Base-by-base conservation (phyloP, 805 yeast genomes). In the Naumovozyma castellii region DNA sequence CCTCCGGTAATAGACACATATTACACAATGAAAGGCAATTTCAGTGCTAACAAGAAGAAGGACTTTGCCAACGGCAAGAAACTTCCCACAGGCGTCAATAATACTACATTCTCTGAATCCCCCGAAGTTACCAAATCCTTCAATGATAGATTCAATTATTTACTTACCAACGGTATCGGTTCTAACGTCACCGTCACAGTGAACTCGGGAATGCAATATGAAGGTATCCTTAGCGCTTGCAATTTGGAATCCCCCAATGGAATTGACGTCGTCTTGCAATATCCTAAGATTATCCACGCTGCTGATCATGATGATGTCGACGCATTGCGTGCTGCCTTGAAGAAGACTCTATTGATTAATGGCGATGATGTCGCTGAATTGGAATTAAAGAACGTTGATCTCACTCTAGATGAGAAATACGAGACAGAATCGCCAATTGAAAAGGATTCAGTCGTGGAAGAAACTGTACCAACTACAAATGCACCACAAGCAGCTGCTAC, bases 151-250 rank as follows among this genome's bases (percentile, higher is more conserved):
- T 62, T 79, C 41, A 54, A 72, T 35, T 77, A 59, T 46, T 64
- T 79, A 36, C 59, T 82, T 34, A 67, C 74, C 30, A 75, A 75
- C 45, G 66, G 86, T 5, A 63, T 81, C 32, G 84, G 94, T 15
- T 66, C 72, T 22, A 63, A 65, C 22, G 76, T 74, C 10, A 66
- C 66, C 12, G 80, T 76, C 5, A 75, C 86, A 3, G 75, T 80
- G 1, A 61, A 74, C 18, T 71, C 84, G 0, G 90, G 90, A 12
- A 67, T 73, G 2, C 61, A 69, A 20, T 71, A 75, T 50, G 59
- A 64, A 17, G 95, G 95, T 16, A 53, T 78, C 6, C 61, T 84
- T 41, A 63, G 68, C 34, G 71, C 79, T 9, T 68, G 73, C 16
- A 65, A 64, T 27, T 65, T 68, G 8, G 49, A 54, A 27, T 57